Evolutionary conservation across 1,284 basidiomycete genomes (phyloP).

Genomic region (Polyporus tsugae): DNA sequence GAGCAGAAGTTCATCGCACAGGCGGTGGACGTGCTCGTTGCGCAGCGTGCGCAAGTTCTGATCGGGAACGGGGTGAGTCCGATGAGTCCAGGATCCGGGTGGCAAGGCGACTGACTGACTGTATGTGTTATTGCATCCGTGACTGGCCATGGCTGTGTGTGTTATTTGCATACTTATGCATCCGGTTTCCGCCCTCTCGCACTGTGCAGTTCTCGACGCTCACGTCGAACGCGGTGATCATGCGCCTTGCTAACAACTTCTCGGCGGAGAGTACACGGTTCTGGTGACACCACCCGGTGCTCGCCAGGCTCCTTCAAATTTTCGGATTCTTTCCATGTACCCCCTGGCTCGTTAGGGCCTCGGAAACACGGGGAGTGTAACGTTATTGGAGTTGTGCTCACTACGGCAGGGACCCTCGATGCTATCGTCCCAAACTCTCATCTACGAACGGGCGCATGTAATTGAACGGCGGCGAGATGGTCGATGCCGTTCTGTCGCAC

Average conservation of each 20-base stretch:
- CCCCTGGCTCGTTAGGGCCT: too few relatives aligned
- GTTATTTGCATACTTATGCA: too few relatives aligned
- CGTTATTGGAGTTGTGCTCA: too few relatives aligned
- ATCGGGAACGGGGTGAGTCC: conserved; percentile 52
- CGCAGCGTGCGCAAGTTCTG: conserved; percentile 51
- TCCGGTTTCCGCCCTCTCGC: background rate
- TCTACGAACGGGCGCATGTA: too few relatives aligned
- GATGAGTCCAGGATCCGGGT: background rate
- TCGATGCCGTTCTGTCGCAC: too few relatives aligned
- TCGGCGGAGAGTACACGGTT: conserved; percentile 32
- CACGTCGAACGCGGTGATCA: conserved; percentile 39
- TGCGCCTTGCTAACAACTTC: conserved; percentile 37
- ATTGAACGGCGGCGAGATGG: too few relatives aligned
- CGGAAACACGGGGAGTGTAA: too few relatives aligned
- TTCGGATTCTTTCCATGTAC: background rate
- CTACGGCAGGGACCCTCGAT: too few relatives aligned
- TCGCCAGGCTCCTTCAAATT: background rate
- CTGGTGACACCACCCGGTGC: conserved; percentile 24
- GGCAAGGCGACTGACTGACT: background rate
- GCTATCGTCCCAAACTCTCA: too few relatives aligned
- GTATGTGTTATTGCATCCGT: background rate
- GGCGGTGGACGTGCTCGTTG: conserved; percentile 54
- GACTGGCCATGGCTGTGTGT: too few relatives aligned
- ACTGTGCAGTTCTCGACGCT: conserved; percentile 39
- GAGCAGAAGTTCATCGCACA: conserved; percentile 50